Evolutionary conservation across 495 filamentous ascomycete genomes (phyloP).

Genomic region (Hypoxylon fragiforme): DNA sequence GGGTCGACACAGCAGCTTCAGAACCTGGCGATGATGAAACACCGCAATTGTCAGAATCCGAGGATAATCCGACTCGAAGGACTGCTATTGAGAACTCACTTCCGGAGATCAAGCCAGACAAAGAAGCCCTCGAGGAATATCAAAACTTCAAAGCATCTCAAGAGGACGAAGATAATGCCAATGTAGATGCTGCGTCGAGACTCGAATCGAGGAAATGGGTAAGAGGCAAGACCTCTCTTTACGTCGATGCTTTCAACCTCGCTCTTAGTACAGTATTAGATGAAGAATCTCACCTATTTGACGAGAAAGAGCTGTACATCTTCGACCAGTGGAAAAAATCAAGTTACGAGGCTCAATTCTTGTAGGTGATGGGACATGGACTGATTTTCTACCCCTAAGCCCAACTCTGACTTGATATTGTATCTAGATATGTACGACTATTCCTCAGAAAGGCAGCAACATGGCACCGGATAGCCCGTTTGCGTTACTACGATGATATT

Average conservation of each 20-base stretch:
- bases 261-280: conserved; percentile 87
- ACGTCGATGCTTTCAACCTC: conserved; percentile 96
- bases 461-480: conserved; percentile 81
- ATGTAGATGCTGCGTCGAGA: conserved; percentile 43
- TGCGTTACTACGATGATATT: conserved; percentile 84
- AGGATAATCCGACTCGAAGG: conserved; percentile 43
- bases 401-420: not conserved
- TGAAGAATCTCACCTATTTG: conserved; percentile 87
- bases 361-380: conserved; percentile 58
- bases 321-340: conserved; percentile 76
- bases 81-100: conserved; percentile 82
- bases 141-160: conserved; percentile 59
- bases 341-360: conserved; percentile 85
- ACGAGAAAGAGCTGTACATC: conserved; percentile 73
- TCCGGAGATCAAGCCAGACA: conserved; percentile 65
- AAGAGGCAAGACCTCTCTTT: conserved; percentile 75
- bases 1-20: conserved; percentile 37
- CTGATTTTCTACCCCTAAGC: not conserved
- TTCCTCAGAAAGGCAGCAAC: conserved; percentile 93
- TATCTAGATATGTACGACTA: conserved; percentile 82
- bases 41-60: conserved; percentile 24
- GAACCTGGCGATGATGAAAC: conserved; percentile 40
- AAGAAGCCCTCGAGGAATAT: conserved; percentile 79
- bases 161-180: conserved; percentile 44
- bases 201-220: conserved; percentile 50